These are phyloP conservation scores for Claviceps paspali DNA, from an alignment of 2,329 filamentous ascomycete species.

Conservation along the genomic window DNA sequence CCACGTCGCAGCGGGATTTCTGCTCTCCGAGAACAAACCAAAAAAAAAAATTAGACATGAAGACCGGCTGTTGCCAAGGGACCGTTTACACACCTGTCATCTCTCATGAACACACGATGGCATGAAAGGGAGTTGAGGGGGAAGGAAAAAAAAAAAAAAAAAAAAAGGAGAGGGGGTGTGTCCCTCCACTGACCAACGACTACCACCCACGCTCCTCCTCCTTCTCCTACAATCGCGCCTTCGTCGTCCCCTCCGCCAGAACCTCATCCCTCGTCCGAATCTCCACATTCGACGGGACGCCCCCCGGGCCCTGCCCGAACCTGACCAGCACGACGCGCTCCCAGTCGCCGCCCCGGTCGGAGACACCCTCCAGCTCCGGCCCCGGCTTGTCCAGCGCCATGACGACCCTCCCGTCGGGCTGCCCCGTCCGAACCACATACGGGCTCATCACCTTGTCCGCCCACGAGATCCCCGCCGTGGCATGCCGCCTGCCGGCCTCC, in stretches of 20 bases:
- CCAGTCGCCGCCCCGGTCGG: constrained; percentile 35
- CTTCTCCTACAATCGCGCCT: constrained; percentile 6
- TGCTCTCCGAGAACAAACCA: no score
- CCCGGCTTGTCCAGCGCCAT: constrained; percentile 44
- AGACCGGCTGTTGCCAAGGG: no score
- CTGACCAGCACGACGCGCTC: constrained; percentile 43
- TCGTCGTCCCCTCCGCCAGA: constrained; percentile 27
- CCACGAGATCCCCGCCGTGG: constrained; percentile 35
- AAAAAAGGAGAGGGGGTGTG: no score
- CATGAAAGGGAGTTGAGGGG: no score
- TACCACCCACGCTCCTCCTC: no score
- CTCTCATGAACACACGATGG: no score
- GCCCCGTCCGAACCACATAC: constrained; percentile 27
- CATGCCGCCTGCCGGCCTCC: constrained; percentile 22
- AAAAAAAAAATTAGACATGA: no score
- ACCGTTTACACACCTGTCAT: no score
- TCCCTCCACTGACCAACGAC: no score
- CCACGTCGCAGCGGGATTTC: no score
- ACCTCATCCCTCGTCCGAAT: constrained; percentile 35
- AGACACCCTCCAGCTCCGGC: constrained; percentile 32
- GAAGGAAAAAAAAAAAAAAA: no score
- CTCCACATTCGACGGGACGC: constrained; percentile 36
- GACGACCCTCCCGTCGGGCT: constrained; percentile 31
- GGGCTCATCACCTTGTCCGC: constrained; percentile 48
- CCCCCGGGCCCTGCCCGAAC: constrained; percentile 36